Conservation (phyloP, 1,284 basidiomycete species). For the Cryptococcus sp. region DNA sequence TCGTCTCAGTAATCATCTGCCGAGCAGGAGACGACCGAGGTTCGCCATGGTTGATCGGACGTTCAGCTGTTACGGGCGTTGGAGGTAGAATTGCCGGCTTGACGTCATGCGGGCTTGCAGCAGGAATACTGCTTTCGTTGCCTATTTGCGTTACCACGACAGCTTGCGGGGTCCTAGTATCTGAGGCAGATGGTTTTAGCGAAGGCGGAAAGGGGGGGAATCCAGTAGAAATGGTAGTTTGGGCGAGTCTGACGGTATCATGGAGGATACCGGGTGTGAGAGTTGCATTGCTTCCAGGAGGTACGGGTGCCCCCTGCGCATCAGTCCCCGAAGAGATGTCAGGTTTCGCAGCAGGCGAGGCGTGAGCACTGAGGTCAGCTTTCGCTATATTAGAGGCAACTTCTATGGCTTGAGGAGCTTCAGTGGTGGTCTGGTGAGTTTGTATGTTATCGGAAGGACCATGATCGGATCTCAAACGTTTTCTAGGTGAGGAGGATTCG, state of each 20-base stretch:
- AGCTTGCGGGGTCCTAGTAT: too few species aligned
- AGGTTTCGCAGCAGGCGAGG: neutral
- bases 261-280: too few species aligned
- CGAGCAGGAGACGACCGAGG: conserved; percentile 4
- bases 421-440: neutral
- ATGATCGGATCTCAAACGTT: conserved; percentile 16
- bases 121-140: neutral
- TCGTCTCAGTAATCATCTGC: conserved; percentile 4
- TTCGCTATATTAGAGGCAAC: conserved; percentile 1
- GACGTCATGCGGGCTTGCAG: neutral
- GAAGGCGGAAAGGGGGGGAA: too few species aligned
- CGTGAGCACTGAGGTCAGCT: conserved; percentile 3
- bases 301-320: too few species aligned
- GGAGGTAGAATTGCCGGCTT: conserved; percentile 18
- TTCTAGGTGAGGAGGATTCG: conserved; percentile 24
- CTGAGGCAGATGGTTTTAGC: too few species aligned
- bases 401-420: conserved; percentile 2
- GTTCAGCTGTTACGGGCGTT: conserved; percentile 32
- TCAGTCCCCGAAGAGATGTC: neutral
- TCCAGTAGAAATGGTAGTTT: too few species aligned
- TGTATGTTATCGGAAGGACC: neutral
- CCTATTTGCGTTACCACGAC: neutral
- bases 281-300: too few species aligned
- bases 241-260: too few species aligned
- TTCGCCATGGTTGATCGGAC: neutral